These are phyloP conservation scores for Circinella minor DNA, from an alignment of 371 early-diverging fungal species.

Conservation along the genomic window DNA sequence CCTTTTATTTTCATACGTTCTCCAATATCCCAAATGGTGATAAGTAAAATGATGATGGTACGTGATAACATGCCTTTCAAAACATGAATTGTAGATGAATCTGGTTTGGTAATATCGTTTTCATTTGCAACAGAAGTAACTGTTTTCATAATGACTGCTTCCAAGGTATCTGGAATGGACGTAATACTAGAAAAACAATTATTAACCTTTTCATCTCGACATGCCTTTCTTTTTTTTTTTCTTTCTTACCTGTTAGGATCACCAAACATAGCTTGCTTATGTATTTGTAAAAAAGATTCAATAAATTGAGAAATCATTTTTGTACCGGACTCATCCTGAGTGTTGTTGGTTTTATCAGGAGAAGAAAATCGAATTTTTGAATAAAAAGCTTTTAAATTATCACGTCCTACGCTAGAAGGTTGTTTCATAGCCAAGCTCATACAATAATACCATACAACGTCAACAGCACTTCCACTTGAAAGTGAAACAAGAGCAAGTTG, in stretches of 20 bases:
- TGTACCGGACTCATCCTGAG: constrained; percentile 3
- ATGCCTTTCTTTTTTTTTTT: not conserved
- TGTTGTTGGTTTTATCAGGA: not conserved
- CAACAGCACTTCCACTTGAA: constrained; percentile 49
- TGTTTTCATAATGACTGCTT: not conserved
- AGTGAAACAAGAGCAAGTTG: constrained; percentile 52
- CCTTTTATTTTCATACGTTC: constrained; percentile 42
- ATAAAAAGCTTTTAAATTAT: constrained; percentile 52
- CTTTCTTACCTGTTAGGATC: constrained; percentile 17
- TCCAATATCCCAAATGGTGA: constrained; percentile 47
- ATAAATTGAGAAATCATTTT: constrained; percentile 37
- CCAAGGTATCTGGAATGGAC: not conserved
- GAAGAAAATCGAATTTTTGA: constrained; percentile 41
- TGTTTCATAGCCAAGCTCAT: constrained; percentile 53
- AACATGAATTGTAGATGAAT: constrained; percentile 31
- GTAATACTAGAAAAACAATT: not conserved
- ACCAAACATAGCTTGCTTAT: constrained; percentile 44
- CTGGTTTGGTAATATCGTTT: not conserved
- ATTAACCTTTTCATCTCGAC: not conserved
- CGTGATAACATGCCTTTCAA: constrained; percentile 43
- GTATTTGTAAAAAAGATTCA: constrained; percentile 45
- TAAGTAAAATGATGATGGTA: constrained; percentile 37
- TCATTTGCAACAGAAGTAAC: not conserved
- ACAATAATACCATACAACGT: constrained; percentile 58
- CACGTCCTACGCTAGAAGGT: constrained; percentile 45